Evolutionary conservation across 257 asterid species (phyloP), one percentile per base, ranked within the genome.

Genomic region (Paraleonurus japonicus): DNA sequence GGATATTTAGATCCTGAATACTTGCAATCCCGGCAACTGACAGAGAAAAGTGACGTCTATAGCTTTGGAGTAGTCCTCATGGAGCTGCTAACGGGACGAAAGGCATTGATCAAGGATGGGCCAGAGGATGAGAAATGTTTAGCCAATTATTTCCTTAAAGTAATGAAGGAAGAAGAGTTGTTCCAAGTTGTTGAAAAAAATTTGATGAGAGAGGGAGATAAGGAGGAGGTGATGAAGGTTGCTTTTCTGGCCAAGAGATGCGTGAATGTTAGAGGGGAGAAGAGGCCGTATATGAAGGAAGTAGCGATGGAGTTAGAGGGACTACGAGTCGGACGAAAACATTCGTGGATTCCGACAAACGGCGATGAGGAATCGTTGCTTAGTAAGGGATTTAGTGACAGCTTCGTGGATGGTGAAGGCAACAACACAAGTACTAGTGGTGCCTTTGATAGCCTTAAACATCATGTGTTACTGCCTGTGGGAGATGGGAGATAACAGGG

Each of bases 1-100:
- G 82, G 85, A 4, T 84, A 81, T 43, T 10, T 78, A 6, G 87
- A 81, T 54, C 88, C 84, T 9, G 83, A 84, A 26, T 84, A 71
- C 70, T 11, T 79, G 75, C 85, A 75, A 24, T 69, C 82, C 2
- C 28, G 10, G 7, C 24, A 77, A 3, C 55, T 81, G 20, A 81
- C 69, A 0, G 82, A 74, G 66, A 77, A 84, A 43, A 84, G 77
- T 19, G 86, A 79, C 35, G 83, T 79, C 10, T 81, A 84, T 2
- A 84, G 86, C 61, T 81, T 81, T 3, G 78, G 81, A 26, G 78
- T 67, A 9, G 75, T 78, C 4, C 78, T 78, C 7, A 43, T 37
- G 10, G 82, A 78, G 61, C 68, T 78, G 7, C 39, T 78, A 6
- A 72, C 82, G 0, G 78, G 75, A 0, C 50, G 7, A 63, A 65